Evolutionary conservation across 2,329 filamentous ascomycete species (phyloP), one percentile per base, ranked within the genome.

Genomic region (Exophiala sideris): DNA sequence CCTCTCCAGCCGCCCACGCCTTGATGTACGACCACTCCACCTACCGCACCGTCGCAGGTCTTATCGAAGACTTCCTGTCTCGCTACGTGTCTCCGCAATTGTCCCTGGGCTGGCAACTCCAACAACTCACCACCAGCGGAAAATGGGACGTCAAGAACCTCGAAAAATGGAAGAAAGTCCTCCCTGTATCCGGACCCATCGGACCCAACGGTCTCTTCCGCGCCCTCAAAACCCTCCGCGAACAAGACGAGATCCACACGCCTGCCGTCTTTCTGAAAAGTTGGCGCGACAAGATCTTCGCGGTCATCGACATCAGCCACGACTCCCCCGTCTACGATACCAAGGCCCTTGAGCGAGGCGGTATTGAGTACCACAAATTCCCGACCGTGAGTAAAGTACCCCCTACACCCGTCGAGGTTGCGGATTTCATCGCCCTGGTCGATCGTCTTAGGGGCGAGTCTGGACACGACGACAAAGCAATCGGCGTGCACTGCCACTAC

Each of bases 81-180:
- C 77, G 79, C 2, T 81, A 90, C 64, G 79, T 96, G 50, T 91
- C 91, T 8, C 79, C 84, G 8, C 84, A 91, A 7, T 80, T 96
- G 11, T 88, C 85, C 1, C 82, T 92, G 24, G 89, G 87, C 40
- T 97, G 92, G 91, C 92, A 97, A 71, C 77, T 97, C 12, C 88
- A 92, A 64, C 87, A 94, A 65, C 82, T 97, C 20, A 89, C 88
- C 2, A 89, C 87, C 1, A 88, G 91, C 62, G 91, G 91, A 2
- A 97, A 97, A 73, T 97, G 92, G 92, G 92, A 96, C 66, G 90
- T 97, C 62, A 97, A 97, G 74, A 97, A 97, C 66, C 78, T 96
- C 9, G 84, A 82, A 55, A 97, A 97, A 68, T 97, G 92, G 92
- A 82, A 89, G 69, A 84, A 83, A 14, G 87, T 95, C 1, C 72